phyloP scores from a whole-genome alignment of 805 yeast genomes.

The Zygosaccharomyces kombuchaensis region DNA sequence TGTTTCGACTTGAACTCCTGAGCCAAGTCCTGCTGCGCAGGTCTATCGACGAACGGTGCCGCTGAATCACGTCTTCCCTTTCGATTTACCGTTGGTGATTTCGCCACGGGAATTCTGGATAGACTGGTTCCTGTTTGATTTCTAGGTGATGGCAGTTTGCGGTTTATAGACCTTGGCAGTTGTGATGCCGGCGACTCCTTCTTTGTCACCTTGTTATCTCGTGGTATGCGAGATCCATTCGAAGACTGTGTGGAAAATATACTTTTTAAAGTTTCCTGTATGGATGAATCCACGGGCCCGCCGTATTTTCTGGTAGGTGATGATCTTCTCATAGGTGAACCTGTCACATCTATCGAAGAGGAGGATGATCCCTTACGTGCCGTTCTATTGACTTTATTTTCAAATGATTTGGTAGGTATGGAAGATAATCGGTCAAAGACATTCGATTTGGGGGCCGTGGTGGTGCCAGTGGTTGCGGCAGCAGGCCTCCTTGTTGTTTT shows the following conservation, averaged over 20 bases:
- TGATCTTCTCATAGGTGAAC: conserved; percentile 29
- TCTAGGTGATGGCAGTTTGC: neutral
- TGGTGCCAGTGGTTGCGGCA: neutral
- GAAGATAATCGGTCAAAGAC: conserved; percentile 33
- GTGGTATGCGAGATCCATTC: neutral
- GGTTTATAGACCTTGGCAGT: neutral
- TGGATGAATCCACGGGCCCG: conserved; percentile 19
- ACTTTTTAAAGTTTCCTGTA: conserved; percentile 29
- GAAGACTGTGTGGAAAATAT: conserved; percentile 23
- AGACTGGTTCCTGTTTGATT: neutral
- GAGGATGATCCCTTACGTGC: conserved; percentile 13
- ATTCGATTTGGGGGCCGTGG: conserved; percentile 8
- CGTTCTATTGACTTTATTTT: conserved; percentile 22
- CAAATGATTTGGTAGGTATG: conserved; percentile 31
- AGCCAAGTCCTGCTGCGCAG: neutral
- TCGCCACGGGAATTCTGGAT: neutral
- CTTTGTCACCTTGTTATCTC: conserved; percentile 1
- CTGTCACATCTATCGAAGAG: conserved; percentile 27
- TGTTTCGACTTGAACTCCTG: conserved; percentile 1
- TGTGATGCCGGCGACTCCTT: neutral
- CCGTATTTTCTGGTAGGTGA: conserved; percentile 12
- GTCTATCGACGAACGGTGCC: neutral
- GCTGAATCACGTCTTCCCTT: neutral
- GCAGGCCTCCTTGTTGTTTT: conserved; percentile 11
- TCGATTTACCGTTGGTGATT: neutral